A percentile compares a stretch with the other conserved stretches of the same genome.
Evolutionary conservation across 371 early-diverging fungal species (phyloP).

Genomic region (Syncephalastrum monosporum): DNA sequence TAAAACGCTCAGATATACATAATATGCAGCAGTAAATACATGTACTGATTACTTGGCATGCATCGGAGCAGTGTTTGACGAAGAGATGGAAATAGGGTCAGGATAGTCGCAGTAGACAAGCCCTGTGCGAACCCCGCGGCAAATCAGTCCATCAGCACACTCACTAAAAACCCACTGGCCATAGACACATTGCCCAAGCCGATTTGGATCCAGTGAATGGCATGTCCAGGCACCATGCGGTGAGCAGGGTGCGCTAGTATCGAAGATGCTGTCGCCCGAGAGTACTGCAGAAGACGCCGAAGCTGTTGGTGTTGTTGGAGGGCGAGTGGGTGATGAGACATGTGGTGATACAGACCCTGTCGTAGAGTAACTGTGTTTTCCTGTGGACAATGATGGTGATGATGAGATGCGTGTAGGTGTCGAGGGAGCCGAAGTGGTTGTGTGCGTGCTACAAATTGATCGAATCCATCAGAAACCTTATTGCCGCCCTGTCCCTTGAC

Average conservation of each 20-base stretch:
- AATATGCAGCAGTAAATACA: too few species aligned
- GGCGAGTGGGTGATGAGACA: neutral
- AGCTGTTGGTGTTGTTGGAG: slow-evolving; percentile 1
- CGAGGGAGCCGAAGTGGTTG: neutral
- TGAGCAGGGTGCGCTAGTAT: slow-evolving; percentile 14
- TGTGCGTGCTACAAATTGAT: too few species aligned
- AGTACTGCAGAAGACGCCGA: slow-evolving; percentile 7
- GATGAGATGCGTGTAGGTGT: neutral
- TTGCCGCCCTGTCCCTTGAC: too few species aligned
- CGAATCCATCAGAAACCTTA: too few species aligned
- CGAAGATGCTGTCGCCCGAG: slow-evolving; percentile 3
- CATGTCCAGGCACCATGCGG: slow-evolving; percentile 12
- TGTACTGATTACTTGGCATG: too few species aligned
- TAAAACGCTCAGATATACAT: too few species aligned
- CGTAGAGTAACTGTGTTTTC: neutral
- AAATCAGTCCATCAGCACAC: slow-evolving; percentile 27
- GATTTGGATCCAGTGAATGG: neutral
- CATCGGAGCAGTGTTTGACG: too few species aligned
- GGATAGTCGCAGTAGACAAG: too few species aligned
- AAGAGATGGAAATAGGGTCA: too few species aligned
- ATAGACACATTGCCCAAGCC: slow-evolving; percentile 22
- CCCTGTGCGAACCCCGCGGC: slow-evolving; percentile 2
- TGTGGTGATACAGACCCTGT: too few species aligned
- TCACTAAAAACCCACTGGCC: slow-evolving; percentile 20
- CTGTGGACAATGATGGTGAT: neutral